Evolutionary conservation across 2,329 filamentous ascomycete genomes (phyloP), one percentile per base, ranked within the genome.

Genomic region (Ramularia endophylla): DNA sequence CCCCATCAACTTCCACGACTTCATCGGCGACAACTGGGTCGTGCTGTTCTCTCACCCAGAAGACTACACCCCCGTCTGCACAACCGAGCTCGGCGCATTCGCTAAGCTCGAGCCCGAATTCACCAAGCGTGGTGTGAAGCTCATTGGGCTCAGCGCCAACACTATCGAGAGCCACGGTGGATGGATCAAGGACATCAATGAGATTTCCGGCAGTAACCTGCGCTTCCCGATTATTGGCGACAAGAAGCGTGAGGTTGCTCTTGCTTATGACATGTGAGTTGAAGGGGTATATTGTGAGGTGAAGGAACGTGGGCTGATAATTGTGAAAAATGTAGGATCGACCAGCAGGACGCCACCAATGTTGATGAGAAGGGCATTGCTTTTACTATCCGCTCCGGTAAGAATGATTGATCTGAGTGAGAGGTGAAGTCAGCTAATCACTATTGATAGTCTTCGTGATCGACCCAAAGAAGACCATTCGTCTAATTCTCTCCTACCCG

Each of bases 111-210:
- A 80, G 66, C 74, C 74, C 13, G 76, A 80, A 62, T 80, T 81
- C 67, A 72, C 70, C 58, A 78, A 74, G 65, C 74, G 77, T 55
- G 70, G 69, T 49, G 72, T 77, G 56, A 80, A 80, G 69, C 67
- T 80, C 63, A 79, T 81, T 51, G 77, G 77, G 43, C 68, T 74
- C 44, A 69, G 65, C 34, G 69, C 69, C 41, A 73, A 73, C 65
- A 71, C 68, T 16, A 63, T 72, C 40, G 68, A 72, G 53, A 68
- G 64, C 59, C 70, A 73, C 54, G 66, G 63, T 38, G 67, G 68
- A 33, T 74, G 71, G 89, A 88, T 95, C 71, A 80, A 83, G 68
- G 89, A 95, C 65, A 71, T 72, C 59, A 69, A 72, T 54, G 67
- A 71, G 49, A 59, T 69, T 17, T 59, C 59, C 44, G 58, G 64